Conservation (phyloP, 139 green algal genomes). For the Micromonas pusilla region DNA sequence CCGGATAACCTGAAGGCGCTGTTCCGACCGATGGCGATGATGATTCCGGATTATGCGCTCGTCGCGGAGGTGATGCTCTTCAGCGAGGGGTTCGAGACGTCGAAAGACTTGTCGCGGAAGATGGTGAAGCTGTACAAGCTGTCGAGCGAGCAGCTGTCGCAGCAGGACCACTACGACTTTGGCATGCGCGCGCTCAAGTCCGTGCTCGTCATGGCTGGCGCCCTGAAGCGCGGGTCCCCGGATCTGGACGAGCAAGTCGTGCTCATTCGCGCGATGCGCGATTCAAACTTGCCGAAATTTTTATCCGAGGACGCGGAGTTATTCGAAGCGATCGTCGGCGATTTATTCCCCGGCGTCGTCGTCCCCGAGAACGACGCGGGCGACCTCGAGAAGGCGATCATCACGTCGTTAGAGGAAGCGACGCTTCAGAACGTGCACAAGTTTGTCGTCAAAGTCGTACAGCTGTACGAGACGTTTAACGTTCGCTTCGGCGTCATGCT, state of each 20-base stretch:
- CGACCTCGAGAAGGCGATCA: constrained; percentile 57
- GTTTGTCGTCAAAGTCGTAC: constrained; percentile 71
- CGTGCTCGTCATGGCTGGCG: constrained; percentile 76
- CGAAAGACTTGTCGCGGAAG: constrained; percentile 66
- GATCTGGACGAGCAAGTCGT: constrained; percentile 59
- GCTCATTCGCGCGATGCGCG: constrained; percentile 70
- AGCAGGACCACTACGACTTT: constrained; percentile 79
- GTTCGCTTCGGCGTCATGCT: constrained; percentile 81
- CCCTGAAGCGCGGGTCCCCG: constrained; percentile 65
- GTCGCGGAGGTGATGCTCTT: constrained; percentile 80
- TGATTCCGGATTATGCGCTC: constrained; percentile 76
- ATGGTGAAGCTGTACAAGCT: constrained; percentile 91
- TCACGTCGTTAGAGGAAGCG: constrained; percentile 36
- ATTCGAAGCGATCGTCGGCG: constrained; percentile 72
- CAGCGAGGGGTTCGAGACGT: constrained; percentile 70
- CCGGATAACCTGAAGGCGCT: constrained; percentile 79
- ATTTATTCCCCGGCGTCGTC: constrained; percentile 71
- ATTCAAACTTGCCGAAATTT: constrained; percentile 85
- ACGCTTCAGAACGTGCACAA: constrained; percentile 49
- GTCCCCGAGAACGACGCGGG: constrained; percentile 63
- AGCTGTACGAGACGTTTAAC: constrained; percentile 79
- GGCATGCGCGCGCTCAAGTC: constrained; percentile 81
- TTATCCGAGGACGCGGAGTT: constrained; percentile 66
- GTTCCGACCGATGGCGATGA: constrained; percentile 78
- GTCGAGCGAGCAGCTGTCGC: constrained; percentile 73